phyloP scores from a whole-genome alignment of 1,284 basidiomycete genomes.

The Trichosporon sp. region DNA sequence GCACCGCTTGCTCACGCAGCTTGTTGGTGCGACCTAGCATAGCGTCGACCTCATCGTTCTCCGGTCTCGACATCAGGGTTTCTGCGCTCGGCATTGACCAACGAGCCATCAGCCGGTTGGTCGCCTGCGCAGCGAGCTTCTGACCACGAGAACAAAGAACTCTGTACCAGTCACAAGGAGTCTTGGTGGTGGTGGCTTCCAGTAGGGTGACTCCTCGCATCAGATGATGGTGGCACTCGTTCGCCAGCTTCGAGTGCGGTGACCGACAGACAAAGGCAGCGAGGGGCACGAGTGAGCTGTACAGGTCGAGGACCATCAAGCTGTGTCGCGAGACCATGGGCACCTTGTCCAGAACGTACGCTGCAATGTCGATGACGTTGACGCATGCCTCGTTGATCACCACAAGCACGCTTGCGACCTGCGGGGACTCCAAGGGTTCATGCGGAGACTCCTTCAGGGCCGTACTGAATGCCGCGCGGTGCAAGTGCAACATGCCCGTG shows the following conservation, averaged over 20 bases:
- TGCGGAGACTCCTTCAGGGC: background rate
- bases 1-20: background rate
- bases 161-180: background rate
- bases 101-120: background rate
- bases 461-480: background rate
- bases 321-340: background rate
- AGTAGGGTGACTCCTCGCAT: background rate
- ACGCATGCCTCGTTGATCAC: background rate
- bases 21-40: background rate
- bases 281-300: background rate
- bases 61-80: background rate
- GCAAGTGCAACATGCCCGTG: slow-evolving; percentile 1
- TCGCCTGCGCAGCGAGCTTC: background rate
- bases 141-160: background rate
- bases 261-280: background rate
- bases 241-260: background rate
- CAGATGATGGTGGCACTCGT: background rate
- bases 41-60: background rate
- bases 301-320: background rate
- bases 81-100: background rate
- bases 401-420: background rate
- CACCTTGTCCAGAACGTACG: background rate
- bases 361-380: background rate
- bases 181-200: background rate
- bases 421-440: background rate